Evolutionary conservation across 2,329 filamentous ascomycete species (phyloP), one percentile per base, ranked within the genome.

Genomic region (Apiospora saccharicola): DNA sequence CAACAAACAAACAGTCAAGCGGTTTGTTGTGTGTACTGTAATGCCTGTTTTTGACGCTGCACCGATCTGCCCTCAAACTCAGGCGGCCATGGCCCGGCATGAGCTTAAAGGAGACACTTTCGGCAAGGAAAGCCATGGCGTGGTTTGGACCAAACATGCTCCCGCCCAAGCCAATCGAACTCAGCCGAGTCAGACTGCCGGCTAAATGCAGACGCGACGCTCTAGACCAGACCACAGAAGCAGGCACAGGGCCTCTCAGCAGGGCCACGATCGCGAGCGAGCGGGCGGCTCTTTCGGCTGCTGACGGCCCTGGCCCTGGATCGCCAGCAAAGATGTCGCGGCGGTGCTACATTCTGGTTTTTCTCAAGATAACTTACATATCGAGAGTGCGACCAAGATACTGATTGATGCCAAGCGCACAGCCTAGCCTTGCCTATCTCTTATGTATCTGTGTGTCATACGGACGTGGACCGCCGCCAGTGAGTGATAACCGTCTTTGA

Each of bases 141-240:
- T 64, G 57, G 57, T 64, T 41, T 41, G 57, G 57, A 10, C 57
- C 30, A 37, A 13, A n/a, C n/a, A 64, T 41, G 34, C 57, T 64
- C 57, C 57, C 57, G 57, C 34, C 57, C 57, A 64, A 64, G 30
- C 57, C 57, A 64, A 64, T 64, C 57, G 16, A 49, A 69, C 67
- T 8, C 67, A 69, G 67, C 67, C 67, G 67, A 69, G 67, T 69
- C 67, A 69, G 44, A 49, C 44, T 49, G 67, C 67, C 67, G 67
- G 67, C 67, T 69, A 69, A 69, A 69, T 69, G 44, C 67, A 49
- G 37, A 30, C 44, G 67, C 67, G 26, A 41, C 26, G 67, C 24
- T 49, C 44, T 69, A 49, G 67, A 49, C 67, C 67, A 68, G 57
- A 14, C 57, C 57, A 41, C 34, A 41, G 57, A 64, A 64, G 57